These are phyloP conservation scores for Adansonia rubrostipa DNA, from an alignment of 441 rosid genomes.

Conservation along the genomic window DNA sequence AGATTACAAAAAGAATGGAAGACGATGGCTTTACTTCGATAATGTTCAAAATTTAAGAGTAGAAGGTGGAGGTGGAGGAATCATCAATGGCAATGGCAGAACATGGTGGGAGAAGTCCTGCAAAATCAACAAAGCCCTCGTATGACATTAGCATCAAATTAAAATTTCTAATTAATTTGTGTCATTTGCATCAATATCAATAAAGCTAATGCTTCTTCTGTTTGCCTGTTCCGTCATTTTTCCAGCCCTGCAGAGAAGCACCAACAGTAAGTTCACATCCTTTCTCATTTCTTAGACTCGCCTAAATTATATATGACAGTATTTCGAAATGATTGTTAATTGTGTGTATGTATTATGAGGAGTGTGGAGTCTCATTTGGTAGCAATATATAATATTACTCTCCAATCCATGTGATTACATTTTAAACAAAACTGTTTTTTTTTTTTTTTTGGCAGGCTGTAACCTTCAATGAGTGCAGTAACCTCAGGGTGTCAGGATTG, in stretches of 20 bases:
- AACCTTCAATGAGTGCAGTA: constrained; percentile 60
- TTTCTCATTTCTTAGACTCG: neutral
- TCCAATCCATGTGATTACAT: too few species aligned
- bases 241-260: constrained; percentile 78
- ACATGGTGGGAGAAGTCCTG: constrained; percentile 91
- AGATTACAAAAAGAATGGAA: constrained; percentile 50
- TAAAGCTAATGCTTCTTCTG: neutral
- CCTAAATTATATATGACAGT: neutral
- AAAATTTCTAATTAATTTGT: neutral
- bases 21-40: constrained; percentile 65
- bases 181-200: neutral
- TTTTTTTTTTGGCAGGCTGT: constrained; percentile 55
- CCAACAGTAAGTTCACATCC: constrained; percentile 65
- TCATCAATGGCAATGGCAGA: constrained; percentile 75
- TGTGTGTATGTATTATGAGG: neutral
- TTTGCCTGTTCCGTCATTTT: neutral
- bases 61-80: constrained; percentile 89
- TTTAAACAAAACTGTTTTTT: neutral
- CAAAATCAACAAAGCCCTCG: constrained; percentile 71
- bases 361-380: too few species aligned
- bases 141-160: constrained; percentile 28
- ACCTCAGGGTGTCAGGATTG: constrained; percentile 50
- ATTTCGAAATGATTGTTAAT: neutral
- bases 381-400: too few species aligned
- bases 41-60: constrained; percentile 54